Evolutionary conservation across 225 moss, liverwort and hornwort genomes (phyloP).

Genomic region (Rhytidiadelphus loreus): DNA sequence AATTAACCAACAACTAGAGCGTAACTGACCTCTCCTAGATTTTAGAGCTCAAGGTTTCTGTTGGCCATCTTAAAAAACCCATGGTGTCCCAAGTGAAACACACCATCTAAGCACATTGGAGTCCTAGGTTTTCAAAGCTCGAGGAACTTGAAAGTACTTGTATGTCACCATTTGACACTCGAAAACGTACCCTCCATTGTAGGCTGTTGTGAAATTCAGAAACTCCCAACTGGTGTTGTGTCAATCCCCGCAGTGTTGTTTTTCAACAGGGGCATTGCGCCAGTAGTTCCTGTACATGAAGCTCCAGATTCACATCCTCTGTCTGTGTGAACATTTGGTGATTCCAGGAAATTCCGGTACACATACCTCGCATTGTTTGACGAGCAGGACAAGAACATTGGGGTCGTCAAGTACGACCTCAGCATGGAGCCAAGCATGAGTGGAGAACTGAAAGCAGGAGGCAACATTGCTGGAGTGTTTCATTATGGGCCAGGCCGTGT

Average conservation of each 20-base stretch:
- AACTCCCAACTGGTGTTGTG: neutral
- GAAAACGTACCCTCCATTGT: neutral
- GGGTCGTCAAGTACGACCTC: conserved; percentile 59
- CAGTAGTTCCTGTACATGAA: neutral
- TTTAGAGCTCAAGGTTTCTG: neutral
- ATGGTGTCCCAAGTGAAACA: neutral
- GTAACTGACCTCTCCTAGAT: neutral
- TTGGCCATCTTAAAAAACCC: neutral
- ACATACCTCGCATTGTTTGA: conserved; percentile 27
- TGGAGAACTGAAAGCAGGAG: conserved; percentile 16
- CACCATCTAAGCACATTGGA: neutral
- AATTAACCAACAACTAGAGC: neutral
- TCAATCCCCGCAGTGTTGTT: neutral
- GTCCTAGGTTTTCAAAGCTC: neutral
- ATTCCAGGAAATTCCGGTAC: conserved; percentile 36
- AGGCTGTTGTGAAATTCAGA: neutral
- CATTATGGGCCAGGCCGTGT: conserved; percentile 22
- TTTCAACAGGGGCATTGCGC: neutral
- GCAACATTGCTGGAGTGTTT: conserved; percentile 46
- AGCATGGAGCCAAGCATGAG: conserved; percentile 12
- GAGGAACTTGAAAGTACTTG: neutral
- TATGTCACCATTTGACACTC: neutral
- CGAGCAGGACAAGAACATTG: conserved; percentile 15
- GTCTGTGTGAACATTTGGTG: neutral
- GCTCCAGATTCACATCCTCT: neutral